Evolutionary conservation across 805 yeast species (phyloP).

Genomic region (Candida qinlingensis): DNA sequence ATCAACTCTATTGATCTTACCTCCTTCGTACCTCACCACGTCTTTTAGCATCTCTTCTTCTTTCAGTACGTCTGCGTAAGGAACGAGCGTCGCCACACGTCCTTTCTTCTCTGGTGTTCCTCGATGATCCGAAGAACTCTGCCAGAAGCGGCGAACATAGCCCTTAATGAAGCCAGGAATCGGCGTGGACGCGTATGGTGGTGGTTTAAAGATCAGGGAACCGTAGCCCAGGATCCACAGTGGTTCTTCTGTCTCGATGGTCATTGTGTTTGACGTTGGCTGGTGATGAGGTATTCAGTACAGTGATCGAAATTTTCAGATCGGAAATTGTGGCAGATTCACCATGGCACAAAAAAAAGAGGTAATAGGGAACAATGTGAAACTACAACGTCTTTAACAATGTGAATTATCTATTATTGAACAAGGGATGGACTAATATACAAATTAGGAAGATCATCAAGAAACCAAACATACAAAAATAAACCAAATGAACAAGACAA

Average conservation of each 20-base stretch:
- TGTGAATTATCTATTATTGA: too few relatives aligned
- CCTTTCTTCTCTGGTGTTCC: constrained; percentile 89
- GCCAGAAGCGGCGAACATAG: constrained; percentile 84
- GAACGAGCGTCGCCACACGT: constrained; percentile 76
- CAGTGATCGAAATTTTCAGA: too few relatives aligned
- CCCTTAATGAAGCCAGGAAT: constrained; percentile 76
- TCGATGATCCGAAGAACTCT: constrained; percentile 81
- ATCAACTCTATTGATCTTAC: not conserved
- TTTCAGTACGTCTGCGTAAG: constrained; percentile 46
- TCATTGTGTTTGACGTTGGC: not conserved
- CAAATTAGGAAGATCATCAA: too few relatives aligned
- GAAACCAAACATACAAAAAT: not conserved
- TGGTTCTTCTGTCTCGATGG: constrained; percentile 25
- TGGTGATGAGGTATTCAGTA: not conserved
- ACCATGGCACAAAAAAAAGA: too few relatives aligned
- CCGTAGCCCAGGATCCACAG: constrained; percentile 91
- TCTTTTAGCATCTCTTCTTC: constrained; percentile 39
- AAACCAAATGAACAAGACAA: not conserved
- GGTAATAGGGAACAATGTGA: too few relatives aligned
- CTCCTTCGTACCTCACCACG: constrained; percentile 23
- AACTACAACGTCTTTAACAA: too few relatives aligned
- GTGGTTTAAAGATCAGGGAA: constrained; percentile 84
- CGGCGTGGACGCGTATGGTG: constrained; percentile 54
- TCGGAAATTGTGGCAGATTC: too few relatives aligned
- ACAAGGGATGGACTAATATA: too few relatives aligned